Base-by-base conservation (phyloP, 1,284 basidiomycete genomes). In the Microbotryomycetes sp. region DNA sequence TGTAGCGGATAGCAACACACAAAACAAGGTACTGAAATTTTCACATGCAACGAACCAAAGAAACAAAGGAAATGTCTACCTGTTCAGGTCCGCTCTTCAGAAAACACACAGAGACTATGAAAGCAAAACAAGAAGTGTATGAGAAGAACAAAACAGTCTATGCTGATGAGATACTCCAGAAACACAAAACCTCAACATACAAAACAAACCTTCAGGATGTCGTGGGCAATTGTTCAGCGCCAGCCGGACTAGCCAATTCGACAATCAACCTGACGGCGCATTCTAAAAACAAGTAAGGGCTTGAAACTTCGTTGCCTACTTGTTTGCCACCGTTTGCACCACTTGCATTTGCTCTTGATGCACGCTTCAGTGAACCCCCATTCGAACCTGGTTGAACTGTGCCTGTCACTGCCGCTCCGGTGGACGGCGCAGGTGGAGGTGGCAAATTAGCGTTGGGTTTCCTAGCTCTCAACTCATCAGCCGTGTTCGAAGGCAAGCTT, bases 231-330 rank as follows among this genome's bases (percentile, higher is more conserved):
- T 42, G 36, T 19, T 52, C 50, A 26, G 50, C 14, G 25, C 62
- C 58, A 4, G 47, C 52, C 16, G 64, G 65, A 42, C 49, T 59
- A 30, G 79, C 79, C 9, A 80, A 68, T 72, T 80, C 79, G 26
- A 79, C 77, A 52, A 83, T 83, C 57, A 83, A 75, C 61, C 79
- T 72, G 64, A 81, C 96, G 6, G 96, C 92, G 60, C 94, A 87
- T 75, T 98, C 94, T 82, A 97, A 86, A 76, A 98, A 98, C 65
- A 97, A 83, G 77, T 93, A 98, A 4, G 96, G 94, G 55, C 79
- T 80, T 48, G 87, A 91, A 6, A 89, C 83, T 85, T 67, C 67
- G 59, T 66, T 49, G 54, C 71, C 62, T 62, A 56, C 53, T 29
- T 7, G 26, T 7, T 15, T 14, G n/a, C 30, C 25, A 22, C 22